These are phyloP conservation scores for Rhizopus delemar DNA, from an alignment of 371 early-diverging fungal species.

Conservation along the genomic window DNA sequence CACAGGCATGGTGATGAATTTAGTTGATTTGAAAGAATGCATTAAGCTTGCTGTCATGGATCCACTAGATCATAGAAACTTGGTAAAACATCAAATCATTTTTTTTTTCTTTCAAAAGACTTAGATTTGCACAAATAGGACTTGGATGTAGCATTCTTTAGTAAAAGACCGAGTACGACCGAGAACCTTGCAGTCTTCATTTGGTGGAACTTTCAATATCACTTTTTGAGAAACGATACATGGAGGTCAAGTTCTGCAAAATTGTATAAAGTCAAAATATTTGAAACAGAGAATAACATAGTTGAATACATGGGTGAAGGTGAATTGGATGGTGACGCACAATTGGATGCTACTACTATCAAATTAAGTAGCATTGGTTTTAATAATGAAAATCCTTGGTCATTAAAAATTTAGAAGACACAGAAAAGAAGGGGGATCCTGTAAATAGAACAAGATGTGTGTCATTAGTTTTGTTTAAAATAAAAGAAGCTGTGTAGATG, in stretches of 20 bases:
- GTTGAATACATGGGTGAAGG: constrained; percentile 77
- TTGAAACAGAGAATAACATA: constrained; percentile 75
- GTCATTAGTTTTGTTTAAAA: too few relatives aligned
- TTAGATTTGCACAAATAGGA: constrained; percentile 50
- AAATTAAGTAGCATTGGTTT: constrained; percentile 20
- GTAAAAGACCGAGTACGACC: constrained; percentile 73
- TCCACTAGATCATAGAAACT: constrained; percentile 81
- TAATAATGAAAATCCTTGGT: constrained; percentile 4
- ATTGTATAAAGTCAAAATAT: constrained; percentile 66
- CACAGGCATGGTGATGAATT: constrained; percentile 90
- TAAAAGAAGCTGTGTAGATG: too few relatives aligned
- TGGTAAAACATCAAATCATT: constrained; percentile 43
- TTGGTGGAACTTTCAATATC: constrained; percentile 65
- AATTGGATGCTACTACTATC: constrained; percentile 17
- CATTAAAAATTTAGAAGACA: not conserved
- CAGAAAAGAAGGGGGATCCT: not conserved
- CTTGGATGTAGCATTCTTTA: constrained; percentile 76
- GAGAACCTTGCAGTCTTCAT: constrained; percentile 88
- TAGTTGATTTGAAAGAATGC: constrained; percentile 77
- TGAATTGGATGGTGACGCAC: constrained; percentile 21
- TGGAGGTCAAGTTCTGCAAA: constrained; percentile 28
- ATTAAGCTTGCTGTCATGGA: constrained; percentile 74
- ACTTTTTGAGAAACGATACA: constrained; percentile 41
- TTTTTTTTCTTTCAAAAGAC: not conserved
- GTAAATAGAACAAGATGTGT: not conserved